A percentile compares a stretch with the other conserved stretches of the same genome.
Conservation (phyloP, 805 yeast species). For the Barnettozyma populi region DNA sequence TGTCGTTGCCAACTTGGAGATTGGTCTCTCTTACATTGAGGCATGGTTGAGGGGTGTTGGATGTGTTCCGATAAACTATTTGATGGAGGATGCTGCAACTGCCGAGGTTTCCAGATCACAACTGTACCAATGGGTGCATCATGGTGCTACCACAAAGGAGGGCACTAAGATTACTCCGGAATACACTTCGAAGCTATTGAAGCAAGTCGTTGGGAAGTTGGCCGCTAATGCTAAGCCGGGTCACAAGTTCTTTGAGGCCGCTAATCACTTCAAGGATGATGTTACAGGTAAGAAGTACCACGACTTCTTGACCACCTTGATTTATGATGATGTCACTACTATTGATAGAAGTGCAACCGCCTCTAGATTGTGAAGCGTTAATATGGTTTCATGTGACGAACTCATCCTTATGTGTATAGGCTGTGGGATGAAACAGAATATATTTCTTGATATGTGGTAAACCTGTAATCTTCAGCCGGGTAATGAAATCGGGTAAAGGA, state of each 20-base stretch:
- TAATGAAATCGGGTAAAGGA: too few species aligned
- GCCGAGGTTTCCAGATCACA: slow-evolving; percentile 84
- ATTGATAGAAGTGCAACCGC: slow-evolving; percentile 21
- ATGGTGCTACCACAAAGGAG: slow-evolving; percentile 54
- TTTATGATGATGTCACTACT: slow-evolving; percentile 69
- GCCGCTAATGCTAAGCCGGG: slow-evolving; percentile 44
- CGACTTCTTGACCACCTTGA: slow-evolving; percentile 70
- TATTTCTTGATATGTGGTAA: too few species aligned
- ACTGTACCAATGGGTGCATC: slow-evolving; percentile 79
- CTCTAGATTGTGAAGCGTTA: slow-evolving; percentile 6
- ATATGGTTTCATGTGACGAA: background rate
- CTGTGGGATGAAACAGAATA: background rate
- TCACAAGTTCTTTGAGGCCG: slow-evolving; percentile 66
- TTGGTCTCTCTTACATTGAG: slow-evolving; percentile 77
- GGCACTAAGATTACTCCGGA: slow-evolving; percentile 57
- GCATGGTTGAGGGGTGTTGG: slow-evolving; percentile 84
- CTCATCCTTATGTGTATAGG: background rate
- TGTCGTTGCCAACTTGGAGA: slow-evolving; percentile 63
- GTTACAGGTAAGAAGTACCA: slow-evolving; percentile 66
- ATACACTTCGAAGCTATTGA: slow-evolving; percentile 49
- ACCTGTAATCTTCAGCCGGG: too few species aligned
- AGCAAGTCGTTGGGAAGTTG: slow-evolving; percentile 55
- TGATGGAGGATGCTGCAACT: slow-evolving; percentile 90
- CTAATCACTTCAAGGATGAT: slow-evolving; percentile 66
- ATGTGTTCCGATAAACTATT: slow-evolving; percentile 78